Evolutionary conservation across 257 asterid genomes (phyloP), one percentile per base, ranked within the genome.

Genomic region (Oldenlandia corymbosa): DNA sequence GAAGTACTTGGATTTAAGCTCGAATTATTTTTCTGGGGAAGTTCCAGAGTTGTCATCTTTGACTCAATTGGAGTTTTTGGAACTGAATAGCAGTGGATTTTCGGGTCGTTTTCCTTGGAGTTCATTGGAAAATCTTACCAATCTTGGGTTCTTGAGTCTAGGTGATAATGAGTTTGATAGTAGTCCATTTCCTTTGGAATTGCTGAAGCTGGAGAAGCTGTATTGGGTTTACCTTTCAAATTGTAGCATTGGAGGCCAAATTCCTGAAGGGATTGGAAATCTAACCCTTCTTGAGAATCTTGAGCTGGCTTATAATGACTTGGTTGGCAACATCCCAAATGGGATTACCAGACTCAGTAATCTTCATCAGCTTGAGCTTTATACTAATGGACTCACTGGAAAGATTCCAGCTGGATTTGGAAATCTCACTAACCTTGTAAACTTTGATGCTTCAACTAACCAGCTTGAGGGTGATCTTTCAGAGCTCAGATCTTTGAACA

Each of bases 191-290:
- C 82, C 85, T 11, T 16, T 57, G 58, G 78, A 70, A 57, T 36
- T 80, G 36, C 58, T 80, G 36, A 68, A 74, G 23, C 77, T 80
- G 27, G 69, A 68, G 61, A 80, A 73, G 21, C 58, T 80, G 28
- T 62, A 76, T 34, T 80, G 78, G 80, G 67, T 80, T 58, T 80
- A 76, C 55, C 71, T 80, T 2, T 5, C 82, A 36, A 80, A 80
- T 56, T 57, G 53, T 54, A 80, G 81, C 49, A 71, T 80, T 58
- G 76, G 57, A 58, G 85, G 80, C 1, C 52, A 68, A 53, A 76
- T 80, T 65, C 79, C 85, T 30, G 78, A 71, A 31, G 78, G 62
- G 13, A 76, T 80, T 65, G 80, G 85, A 47, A 80, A 80, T 65
- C 78, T 80, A 26, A 80, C 78, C 8, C 67, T 56, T n/a, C 80